Base-by-base conservation (phyloP, 495 filamentous ascomycete species). In the Aspergillus kassunensis region DNA sequence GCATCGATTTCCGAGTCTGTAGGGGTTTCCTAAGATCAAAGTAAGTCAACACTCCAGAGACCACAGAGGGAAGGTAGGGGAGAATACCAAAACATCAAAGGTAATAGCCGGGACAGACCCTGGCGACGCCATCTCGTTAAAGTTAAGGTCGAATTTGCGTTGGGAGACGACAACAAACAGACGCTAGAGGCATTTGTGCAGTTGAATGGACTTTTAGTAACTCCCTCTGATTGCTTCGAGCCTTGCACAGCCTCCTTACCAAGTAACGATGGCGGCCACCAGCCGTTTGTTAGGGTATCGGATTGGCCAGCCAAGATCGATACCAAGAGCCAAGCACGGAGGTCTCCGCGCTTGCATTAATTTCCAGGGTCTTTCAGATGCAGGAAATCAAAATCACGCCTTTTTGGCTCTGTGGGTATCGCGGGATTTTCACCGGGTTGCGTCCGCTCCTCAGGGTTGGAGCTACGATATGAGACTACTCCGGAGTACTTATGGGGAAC, bases 91-190 rank as follows among this genome's bases (percentile, higher is more conserved):
- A 42, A 58, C 45, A 33, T 58, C 39, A n/a, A 58, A 36, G n/a
- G 56, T 58, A 23, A 58, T 58, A 6, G 44, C 51, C 10, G 56
- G 56, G 24, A 27, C 39, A 12, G 51, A 29, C 6, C 36, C 51
- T 34, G 4, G 24, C 24, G 30, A 20, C 13, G 30, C 44, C 44
- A 46, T 46, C 6, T 46, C 10, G 16, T 35, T 12, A 8, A 35
- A 27, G 24, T 27, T 4, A 4, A 27, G 24, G 24, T 27, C 24
- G 9, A 27, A 27, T 27, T 27, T 27, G n/a, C n/a, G n/a, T n/a
- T n/a, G 24, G 24, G 9, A 27, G 4, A 27, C 24, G 24, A 27
- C 24, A 4, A 27, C 24, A 27, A 27, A 27, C 4, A 7, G 11
- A n/a, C 8, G 39, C 39, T 24, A 42, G 39, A 27, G 2, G 11